Evolutionary conservation across 352 stramenopile species (phyloP).

Genomic region (Elongisporangium undulatum): DNA sequence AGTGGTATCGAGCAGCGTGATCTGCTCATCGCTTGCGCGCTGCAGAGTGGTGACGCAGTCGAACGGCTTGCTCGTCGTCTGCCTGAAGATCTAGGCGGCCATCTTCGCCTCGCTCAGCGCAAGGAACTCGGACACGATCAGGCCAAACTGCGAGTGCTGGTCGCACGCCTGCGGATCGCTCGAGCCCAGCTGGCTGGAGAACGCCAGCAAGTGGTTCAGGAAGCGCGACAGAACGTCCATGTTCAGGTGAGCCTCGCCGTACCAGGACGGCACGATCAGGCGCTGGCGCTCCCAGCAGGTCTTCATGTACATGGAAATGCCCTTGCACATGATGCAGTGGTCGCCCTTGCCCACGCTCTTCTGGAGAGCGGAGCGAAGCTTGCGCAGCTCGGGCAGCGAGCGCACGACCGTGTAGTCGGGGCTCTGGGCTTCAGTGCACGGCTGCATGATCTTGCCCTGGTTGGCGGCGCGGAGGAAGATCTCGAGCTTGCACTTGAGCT

Average conservation of each 20-base stretch:
- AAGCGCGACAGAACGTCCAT: conserved; percentile 21
- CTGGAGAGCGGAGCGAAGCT: conserved; percentile 23
- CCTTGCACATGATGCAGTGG: conserved; percentile 24
- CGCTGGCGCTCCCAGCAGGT: conserved; percentile 32
- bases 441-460: background rate
- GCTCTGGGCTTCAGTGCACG: conserved; percentile 8
- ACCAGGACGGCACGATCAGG: conserved; percentile 23
- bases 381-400: conserved; percentile 25
- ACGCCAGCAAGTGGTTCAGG: conserved; percentile 26
- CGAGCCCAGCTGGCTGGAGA: conserved; percentile 15
- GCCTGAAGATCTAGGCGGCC: background rate
- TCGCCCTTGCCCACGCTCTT: conserved; percentile 13
- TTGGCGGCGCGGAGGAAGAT: conserved; percentile 16
- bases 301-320: conserved; percentile 24
- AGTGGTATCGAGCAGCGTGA: background rate
- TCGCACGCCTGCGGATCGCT: conserved; percentile 5
- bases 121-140: conserved; percentile 21
- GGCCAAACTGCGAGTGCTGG: conserved; percentile 20
- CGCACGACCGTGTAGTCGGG: conserved; percentile 20
- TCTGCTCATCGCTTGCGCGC: background rate
- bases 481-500: conserved; percentile 17
- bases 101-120: conserved; percentile 6
- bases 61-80: background rate
- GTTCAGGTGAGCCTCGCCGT: conserved; percentile 24
- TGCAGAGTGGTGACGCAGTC: background rate